Base-by-base conservation (phyloP, 148 eudicot genomes). In the Tetragonia tetragonoides region DNA sequence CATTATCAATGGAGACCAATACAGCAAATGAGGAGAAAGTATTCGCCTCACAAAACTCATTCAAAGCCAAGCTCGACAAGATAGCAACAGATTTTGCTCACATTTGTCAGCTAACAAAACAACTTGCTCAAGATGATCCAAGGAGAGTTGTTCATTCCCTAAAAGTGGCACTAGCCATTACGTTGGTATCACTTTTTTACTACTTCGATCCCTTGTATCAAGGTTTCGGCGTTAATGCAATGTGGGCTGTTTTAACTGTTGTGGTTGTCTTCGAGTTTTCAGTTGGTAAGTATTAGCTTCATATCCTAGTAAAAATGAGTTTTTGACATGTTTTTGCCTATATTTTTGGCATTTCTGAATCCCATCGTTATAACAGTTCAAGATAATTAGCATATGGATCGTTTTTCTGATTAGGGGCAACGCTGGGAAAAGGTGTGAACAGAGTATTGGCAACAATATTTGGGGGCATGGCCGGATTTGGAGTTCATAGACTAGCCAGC, bases 181-280 rank as follows among this genome's bases (percentile, higher is more conserved):
- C 79, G 18, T 44, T 85, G 20, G 88, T 89, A 18, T 89, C 90
- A 0, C 68, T 89, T 46, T 79, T 87, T 77, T 87, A 82, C 69
- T 87, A 85, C 77, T 82, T 85, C 9, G 80, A 85, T n/a, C 81
- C 84, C 7, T 78, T 85, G 20, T 89, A 83, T 23, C 76, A 87
- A 14, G 86, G 86, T 8, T 85, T 89, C 20, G 92, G 89, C 12
- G 83, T 82, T 6, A 66, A 68, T 70, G 87, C 90, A 6, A 83
- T 87, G 78, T 89, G 92, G 92, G 92, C 92, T 70, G 87, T 89
- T 21, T 51, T 89, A 16, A 85, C 92, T n/a, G 87, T 84, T 3
- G 87, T 87, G 6, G 88, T 87, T 74, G 92, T 89, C 38, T 87
- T 87, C 60, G 93, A 90, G 76, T 88, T 79, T 74, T 85, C 91